Evolutionary conservation across 1,284 basidiomycete species (phyloP), one percentile per base, ranked within the genome.

Genomic region (Cystobasidiaceae sp.): DNA sequence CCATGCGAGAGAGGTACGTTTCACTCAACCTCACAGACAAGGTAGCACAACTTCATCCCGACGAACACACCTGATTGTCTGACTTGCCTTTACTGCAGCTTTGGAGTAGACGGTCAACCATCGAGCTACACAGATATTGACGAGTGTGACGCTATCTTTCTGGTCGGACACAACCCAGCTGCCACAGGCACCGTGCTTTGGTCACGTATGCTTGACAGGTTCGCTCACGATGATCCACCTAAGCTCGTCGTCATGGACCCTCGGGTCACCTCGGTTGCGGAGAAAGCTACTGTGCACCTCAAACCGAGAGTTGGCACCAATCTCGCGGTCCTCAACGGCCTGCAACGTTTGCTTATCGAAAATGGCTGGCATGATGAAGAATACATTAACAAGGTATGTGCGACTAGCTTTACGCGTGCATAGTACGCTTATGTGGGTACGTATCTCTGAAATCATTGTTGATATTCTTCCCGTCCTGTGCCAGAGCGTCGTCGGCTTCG

Each of bases 281-380:
- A 27, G 13, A 45, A 33, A 39, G 57, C 57, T 6, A 33, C 37
- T 13, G 19, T 59, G 6, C 33, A 33, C 27, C 30, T 59, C 17
- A n/a, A 46, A 37, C 57, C 57, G 1, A 43, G 33, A 3, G 37
- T 19, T 19, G 57, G 57, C 15, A 59, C 57, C 30, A 59, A 59
- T 34, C 19, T 59, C 4, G 57, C 45, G 3, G 25, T 59, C 25
- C 15, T 59, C 44, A 59, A 59, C 28, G 57, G 57, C 15, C 15
- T 59, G 8, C 57, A 59, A 25, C 57, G 57, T 17, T 30, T 46
- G 21, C 6, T 49, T 30, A 46, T 59, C 23, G 49, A 59, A 45
- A 59, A 59, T 49, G 57, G 57, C 43, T 59, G 57, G 44, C 23
- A 46, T 23, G 45, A 59, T n/a, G 27, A 59, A 46, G 25, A n/a